phyloP scores from a whole-genome alignment of 495 filamentous ascomycete genomes.

The Podospora didyma region DNA sequence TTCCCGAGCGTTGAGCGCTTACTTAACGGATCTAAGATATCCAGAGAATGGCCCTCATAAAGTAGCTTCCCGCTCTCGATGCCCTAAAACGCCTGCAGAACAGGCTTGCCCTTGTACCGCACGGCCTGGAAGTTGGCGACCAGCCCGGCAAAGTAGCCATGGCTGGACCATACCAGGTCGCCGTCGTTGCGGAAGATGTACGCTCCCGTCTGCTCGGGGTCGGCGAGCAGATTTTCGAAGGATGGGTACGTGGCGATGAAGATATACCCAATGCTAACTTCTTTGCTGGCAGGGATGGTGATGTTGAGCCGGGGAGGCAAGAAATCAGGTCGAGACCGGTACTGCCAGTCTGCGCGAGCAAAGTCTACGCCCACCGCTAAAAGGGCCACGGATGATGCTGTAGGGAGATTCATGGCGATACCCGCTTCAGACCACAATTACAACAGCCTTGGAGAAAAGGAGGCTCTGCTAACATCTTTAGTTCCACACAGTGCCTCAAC shows the following conservation, averaged over 20 bases:
- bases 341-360: slow-evolving; percentile 42
- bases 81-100: slow-evolving; percentile 43
- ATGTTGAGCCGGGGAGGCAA: slow-evolving; percentile 47
- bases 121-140: slow-evolving; percentile 32
- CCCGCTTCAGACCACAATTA: no score
- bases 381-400: neutral
- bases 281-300: slow-evolving; percentile 41
- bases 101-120: slow-evolving; percentile 38
- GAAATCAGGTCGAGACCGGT: slow-evolving; percentile 46
- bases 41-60: slow-evolving; percentile 52
- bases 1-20: no score
- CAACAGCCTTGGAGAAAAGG: no score
- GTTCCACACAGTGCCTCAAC: no score
- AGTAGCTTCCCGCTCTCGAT: slow-evolving; percentile 45
- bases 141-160: slow-evolving; percentile 43
- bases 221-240: slow-evolving; percentile 29
- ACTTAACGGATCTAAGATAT: slow-evolving; percentile 46
- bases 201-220: slow-evolving; percentile 43
- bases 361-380: neutral
- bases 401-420: neutral
- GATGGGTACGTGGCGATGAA: slow-evolving; percentile 46
- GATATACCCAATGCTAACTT: slow-evolving; percentile 41
- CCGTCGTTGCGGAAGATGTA: slow-evolving; percentile 48
- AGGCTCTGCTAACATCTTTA: no score
- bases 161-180: slow-evolving; percentile 49